Conservation (phyloP, 768 basidiomycete genomes). For the Hydnomerulius pinastri region DNA sequence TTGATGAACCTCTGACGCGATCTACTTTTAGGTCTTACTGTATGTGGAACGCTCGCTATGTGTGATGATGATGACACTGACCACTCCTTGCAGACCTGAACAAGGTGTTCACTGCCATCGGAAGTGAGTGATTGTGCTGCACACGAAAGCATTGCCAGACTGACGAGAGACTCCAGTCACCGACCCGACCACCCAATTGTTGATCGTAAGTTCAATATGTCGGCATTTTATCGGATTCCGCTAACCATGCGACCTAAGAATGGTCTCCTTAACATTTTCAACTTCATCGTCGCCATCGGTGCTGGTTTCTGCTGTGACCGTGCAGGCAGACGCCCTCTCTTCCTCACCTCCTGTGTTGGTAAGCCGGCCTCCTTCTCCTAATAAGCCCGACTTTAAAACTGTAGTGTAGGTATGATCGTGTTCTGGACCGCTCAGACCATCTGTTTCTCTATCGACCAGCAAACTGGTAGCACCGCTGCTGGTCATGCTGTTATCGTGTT, state of each 20-base stretch:
- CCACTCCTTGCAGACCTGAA: constrained; percentile 40
- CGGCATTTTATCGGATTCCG: background rate
- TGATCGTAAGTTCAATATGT: constrained; percentile 33
- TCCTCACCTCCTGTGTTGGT: constrained; percentile 49
- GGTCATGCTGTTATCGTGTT: constrained; percentile 48
- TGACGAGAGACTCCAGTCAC: constrained; percentile 34
- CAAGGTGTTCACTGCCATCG: constrained; percentile 53
- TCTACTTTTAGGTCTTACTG: constrained; percentile 25
- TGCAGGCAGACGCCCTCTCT: constrained; percentile 50
- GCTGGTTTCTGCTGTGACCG: constrained; percentile 52
- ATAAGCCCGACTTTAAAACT: constrained; percentile 32
- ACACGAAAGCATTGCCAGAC: background rate
- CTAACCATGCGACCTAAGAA: constrained; percentile 36
- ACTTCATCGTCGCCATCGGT: constrained; percentile 52
- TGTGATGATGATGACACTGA: background rate
- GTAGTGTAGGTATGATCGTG: constrained; percentile 40
- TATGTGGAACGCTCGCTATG: constrained; percentile 12
- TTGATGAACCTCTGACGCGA: background rate
- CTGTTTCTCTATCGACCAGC: constrained; percentile 34
- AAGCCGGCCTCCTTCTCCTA: constrained; percentile 21
- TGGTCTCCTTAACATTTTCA: constrained; percentile 55
- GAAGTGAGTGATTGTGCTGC: constrained; percentile 34
- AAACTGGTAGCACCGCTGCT: constrained; percentile 25
- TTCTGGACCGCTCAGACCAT: constrained; percentile 43
- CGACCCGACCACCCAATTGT: constrained; percentile 43